Evolutionary conservation across 2,329 filamentous ascomycete genomes (phyloP), one percentile per base, ranked within the genome.

Genomic region (Claviceps sorghi): DNA sequence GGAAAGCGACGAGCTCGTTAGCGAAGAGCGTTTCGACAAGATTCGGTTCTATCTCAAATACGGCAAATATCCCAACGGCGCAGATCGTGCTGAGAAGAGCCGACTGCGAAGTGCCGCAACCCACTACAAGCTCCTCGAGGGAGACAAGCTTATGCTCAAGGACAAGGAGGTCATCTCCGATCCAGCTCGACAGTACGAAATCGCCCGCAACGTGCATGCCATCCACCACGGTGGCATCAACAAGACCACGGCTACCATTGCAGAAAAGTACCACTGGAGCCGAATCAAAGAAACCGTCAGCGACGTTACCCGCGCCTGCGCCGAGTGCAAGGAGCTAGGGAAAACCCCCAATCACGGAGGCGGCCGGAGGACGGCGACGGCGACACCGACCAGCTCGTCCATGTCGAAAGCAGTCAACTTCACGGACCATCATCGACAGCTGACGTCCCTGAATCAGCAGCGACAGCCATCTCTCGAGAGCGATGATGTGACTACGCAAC

Each of bases 1-100:
- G 54, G 84, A 88, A 61, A 79, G 78, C 61, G 88, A 93, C 65
- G 87, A 93, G 66, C 83, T 87, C 65, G 84, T 91, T 61, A 90
- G 85, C 67, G 90, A 96, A 74, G 90, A 96, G 72, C 87, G 93
- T 60, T 97, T 97, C 74, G 91, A 96, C 75, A 96, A 96, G 76
- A 97, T 97, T 66, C 86, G 90, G 64, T 97, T 87, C 74, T 97
- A 97, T 70, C 82, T 97, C 64, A 94, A 95, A 70, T 88, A 90
- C 67, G 85, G 84, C 64, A 88, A 90, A 67, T 97, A 98, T 67
- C 93, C 93, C 54, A 83, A 84, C 61, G 91, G 90, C 56, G 90
- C 91, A 64, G 89, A 96, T 73, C 82, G 91, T 54, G 90, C 90
- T 53, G 93, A 97, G 69, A 97, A 97, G 78, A 91, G 85, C 70